phyloP scores from a whole-genome alignment of 805 yeast genomes.

The Zygosaccharomyces bisporus region DNA sequence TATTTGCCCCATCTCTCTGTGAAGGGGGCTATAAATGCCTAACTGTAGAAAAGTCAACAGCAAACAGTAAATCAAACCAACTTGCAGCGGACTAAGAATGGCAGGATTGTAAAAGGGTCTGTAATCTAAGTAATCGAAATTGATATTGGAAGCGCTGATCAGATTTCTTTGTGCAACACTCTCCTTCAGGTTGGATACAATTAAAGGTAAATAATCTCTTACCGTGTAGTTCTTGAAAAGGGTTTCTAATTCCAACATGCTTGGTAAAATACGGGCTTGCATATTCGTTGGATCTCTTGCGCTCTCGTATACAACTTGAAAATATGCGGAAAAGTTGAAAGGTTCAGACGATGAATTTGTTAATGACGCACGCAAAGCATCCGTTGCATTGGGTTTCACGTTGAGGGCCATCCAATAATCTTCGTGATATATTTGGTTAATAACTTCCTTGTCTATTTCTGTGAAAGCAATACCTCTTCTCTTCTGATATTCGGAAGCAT shows the following conservation, averaged over 20 bases:
- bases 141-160: constrained; percentile 35
- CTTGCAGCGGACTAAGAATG: constrained; percentile 63
- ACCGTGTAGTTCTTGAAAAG: constrained; percentile 27
- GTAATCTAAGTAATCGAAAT: constrained; percentile 41
- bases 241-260: constrained; percentile 38
- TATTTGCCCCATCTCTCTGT: constrained; percentile 46
- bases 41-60: constrained; percentile 71
- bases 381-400: constrained; percentile 47
- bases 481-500: constrained; percentile 25
- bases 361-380: constrained; percentile 26
- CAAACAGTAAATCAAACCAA: constrained; percentile 69
- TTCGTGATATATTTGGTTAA: constrained; percentile 48
- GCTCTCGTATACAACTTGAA: constrained; percentile 51
- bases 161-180: constrained; percentile 18
- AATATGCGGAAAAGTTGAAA: constrained; percentile 24
- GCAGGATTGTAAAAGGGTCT: constrained; percentile 50
- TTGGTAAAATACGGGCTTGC: constrained; percentile 43
- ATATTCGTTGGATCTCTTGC: constrained; percentile 59
- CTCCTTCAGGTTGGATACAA: constrained; percentile 28
- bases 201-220: constrained; percentile 21
- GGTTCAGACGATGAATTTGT: constrained; percentile 17
- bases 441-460: constrained; percentile 38
- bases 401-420: constrained; percentile 62
- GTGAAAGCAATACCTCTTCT: constrained; percentile 21
- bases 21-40: constrained; percentile 52